Evolutionary conservation across 495 filamentous ascomycete genomes (phyloP), one percentile per base, ranked within the genome.

Genomic region (Tuber brumale): DNA sequence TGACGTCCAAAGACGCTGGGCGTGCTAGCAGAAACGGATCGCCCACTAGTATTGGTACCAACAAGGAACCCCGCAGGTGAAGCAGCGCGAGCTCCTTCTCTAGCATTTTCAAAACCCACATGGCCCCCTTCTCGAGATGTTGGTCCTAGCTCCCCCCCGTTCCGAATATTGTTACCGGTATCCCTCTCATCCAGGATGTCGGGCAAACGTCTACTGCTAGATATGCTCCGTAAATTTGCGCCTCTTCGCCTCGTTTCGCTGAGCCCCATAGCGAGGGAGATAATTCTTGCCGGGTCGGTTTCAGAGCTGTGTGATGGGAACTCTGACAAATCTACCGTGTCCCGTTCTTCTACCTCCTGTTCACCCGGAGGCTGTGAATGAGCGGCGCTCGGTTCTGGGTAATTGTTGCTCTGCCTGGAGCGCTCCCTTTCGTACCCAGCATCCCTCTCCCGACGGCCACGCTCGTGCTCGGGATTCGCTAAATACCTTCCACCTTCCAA

Each of bases 211-310:
- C 73, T 71, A 27, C 46, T 79, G 35, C 70, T 72, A 76, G 77
- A 79, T 16, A 45, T 39, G n/a, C 74, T 79, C 77, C 77, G 72
- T 71, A 75, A 73, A 37, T 75, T 72, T 39, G 70, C 51, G 10
- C 70, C 70, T 45, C 73, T 71, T 44, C 78, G 44, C 18, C 72
- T 61, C 0, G 77, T 76, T 21, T 80, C 76, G 14, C 75, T 74
- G 48, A 79, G 78, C 16, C 76, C 77, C 8, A 79, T 44, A 42
- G 78, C 78, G 57, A 80, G 78, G 19, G 78, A 80, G 39, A 80
- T 69, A 70, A 80, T 80, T 69, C 76, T 78, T 27, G 78, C 78
- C 31, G 78, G 70, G 19, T 76, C 78, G 18, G 73, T 61, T 35
- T 66, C 57, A 3, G 27, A 66, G 14, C 57, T 16, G 57, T 66